These are phyloP conservation scores for Hypoxylon trugodes DNA, from an alignment of 495 filamentous ascomycete species.

Conservation along the genomic window DNA sequence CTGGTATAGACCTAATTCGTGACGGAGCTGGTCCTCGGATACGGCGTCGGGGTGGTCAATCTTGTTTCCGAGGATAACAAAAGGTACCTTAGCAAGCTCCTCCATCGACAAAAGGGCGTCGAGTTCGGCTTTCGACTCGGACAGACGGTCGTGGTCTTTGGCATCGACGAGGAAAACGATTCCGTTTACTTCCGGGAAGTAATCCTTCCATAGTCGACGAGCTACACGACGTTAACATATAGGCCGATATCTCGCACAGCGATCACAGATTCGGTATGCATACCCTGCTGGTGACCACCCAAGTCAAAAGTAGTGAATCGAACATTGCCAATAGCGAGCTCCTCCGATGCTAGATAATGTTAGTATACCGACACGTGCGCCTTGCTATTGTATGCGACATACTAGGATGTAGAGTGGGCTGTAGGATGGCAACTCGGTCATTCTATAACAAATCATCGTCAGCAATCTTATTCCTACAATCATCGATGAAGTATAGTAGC, in stretches of 20 bases:
- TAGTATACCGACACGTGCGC: slow-evolving; percentile 30
- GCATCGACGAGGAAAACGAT: slow-evolving; percentile 98
- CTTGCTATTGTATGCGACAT: slow-evolving; percentile 48
- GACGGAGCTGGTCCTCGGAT: slow-evolving; percentile 90
- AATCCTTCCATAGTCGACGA: slow-evolving; percentile 96
- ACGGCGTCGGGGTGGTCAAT: slow-evolving; percentile 97
- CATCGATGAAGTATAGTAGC: neutral
- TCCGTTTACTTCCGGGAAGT: slow-evolving; percentile 97
- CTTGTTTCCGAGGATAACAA: slow-evolving; percentile 96
- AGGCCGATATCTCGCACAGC: neutral
- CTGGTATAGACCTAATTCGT: slow-evolving; percentile 90
- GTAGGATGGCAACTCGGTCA: slow-evolving; percentile 91
- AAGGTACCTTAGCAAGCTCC: slow-evolving; percentile 90
- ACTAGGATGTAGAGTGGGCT: slow-evolving; percentile 91
- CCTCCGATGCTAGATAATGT: slow-evolving; percentile 78
- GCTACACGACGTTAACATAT: slow-evolving; percentile 57
- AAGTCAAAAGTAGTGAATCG: slow-evolving; percentile 98
- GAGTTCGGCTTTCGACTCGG: slow-evolving; percentile 94
- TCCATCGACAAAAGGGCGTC: slow-evolving; percentile 95
- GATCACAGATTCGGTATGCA: neutral
- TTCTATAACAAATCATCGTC: slow-evolving; percentile 62
- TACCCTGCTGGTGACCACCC: slow-evolving; percentile 96
- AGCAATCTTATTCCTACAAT: slow-evolving; percentile 9
- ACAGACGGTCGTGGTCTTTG: slow-evolving; percentile 92
- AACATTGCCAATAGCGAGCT: slow-evolving; percentile 94